A percentile compares a stretch with the other conserved stretches of the same genome.
Conservation (phyloP, 2,329 filamentous ascomycete genomes). For the Aspergillus pseudoglaucus region DNA sequence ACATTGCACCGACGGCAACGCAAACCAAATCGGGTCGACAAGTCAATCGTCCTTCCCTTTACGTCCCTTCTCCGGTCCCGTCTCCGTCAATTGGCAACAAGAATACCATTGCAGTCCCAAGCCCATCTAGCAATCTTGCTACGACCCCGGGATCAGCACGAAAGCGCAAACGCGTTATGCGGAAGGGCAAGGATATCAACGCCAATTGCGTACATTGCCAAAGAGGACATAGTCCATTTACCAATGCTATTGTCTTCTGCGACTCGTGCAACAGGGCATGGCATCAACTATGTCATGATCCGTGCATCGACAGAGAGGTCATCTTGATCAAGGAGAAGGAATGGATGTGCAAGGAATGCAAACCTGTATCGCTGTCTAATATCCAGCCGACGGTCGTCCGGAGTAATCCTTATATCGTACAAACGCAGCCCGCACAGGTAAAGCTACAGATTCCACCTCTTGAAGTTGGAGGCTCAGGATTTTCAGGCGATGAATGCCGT, state of each 20-base stretch:
- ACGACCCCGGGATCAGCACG: conserved; percentile 28
- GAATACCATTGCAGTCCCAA: conserved; percentile 9
- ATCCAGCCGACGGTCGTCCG: conserved; percentile 32
- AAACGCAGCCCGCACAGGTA: conserved; percentile 6
- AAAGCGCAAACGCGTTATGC: conserved; percentile 51
- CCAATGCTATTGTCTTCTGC: conserved; percentile 79
- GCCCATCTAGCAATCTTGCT: conserved; percentile 6
- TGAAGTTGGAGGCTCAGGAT: conserved; percentile 23
- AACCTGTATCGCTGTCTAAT: conserved; percentile 42
- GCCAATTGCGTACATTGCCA: conserved; percentile 65
- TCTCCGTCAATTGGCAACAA: conserved; percentile 13
- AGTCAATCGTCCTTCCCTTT: conserved; percentile 59
- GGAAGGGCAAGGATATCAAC: conserved; percentile 37
- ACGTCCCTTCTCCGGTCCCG: conserved; percentile 46
- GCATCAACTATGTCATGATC: conserved; percentile 77
- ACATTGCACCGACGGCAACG: conserved; percentile 52
- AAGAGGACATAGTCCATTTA: conserved; percentile 62
- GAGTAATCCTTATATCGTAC: conserved; percentile 16
- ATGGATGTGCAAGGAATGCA: conserved; percentile 65
- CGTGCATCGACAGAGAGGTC: conserved; percentile 63
- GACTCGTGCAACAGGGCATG: conserved; percentile 73
- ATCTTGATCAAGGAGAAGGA: conserved; percentile 60
- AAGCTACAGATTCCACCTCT: conserved; percentile 10
- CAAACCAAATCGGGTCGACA: conserved; percentile 71
- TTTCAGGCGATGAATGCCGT: conserved; percentile 47